Percentiles rank a stretch among this genome's conserved stretches.
Evolutionary conservation across 768 basidiomycete species (phyloP).

Genomic region (Russula vinacea): DNA sequence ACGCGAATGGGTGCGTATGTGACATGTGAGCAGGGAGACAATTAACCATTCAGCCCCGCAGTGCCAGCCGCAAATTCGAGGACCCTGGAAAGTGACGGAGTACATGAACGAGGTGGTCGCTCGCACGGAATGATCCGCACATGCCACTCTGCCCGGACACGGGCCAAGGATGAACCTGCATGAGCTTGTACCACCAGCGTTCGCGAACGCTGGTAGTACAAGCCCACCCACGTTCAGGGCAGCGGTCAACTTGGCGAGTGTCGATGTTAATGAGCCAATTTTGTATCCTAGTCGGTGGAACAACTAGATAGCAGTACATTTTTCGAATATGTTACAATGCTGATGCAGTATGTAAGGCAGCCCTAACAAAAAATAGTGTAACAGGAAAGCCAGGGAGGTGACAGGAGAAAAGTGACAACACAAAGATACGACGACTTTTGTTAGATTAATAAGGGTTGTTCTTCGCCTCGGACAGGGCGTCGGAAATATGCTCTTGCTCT

Average conservation of each 20-base stretch:
- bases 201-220: too few species aligned
- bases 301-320: neutral
- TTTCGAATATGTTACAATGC: neutral
- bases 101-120: conserved; percentile 33
- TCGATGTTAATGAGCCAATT: conserved; percentile 31
- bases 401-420: neutral
- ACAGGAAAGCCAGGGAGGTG: neutral
- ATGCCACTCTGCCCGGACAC: too few species aligned
- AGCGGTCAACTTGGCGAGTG: conserved; percentile 23
- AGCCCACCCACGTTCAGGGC: conserved; percentile 17
- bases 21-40: conserved; percentile 30
- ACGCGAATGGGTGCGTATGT: conserved; percentile 24
- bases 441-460: conserved; percentile 12
- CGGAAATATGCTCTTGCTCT: conserved; percentile 2
- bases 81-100: conserved; percentile 31
- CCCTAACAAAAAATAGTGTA: neutral
- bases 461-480: conserved; percentile 10
- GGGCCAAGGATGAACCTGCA: too few species aligned
- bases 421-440: neutral
- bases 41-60: conserved; percentile 4
- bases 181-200: too few species aligned
- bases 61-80: conserved; percentile 31
- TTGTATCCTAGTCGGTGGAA: neutral
- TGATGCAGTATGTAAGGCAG: neutral
- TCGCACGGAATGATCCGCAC: conserved; percentile 7